phyloP scores from a whole-genome alignment of 2,329 filamentous ascomycete genomes.

The Apiospora hydei region DNA sequence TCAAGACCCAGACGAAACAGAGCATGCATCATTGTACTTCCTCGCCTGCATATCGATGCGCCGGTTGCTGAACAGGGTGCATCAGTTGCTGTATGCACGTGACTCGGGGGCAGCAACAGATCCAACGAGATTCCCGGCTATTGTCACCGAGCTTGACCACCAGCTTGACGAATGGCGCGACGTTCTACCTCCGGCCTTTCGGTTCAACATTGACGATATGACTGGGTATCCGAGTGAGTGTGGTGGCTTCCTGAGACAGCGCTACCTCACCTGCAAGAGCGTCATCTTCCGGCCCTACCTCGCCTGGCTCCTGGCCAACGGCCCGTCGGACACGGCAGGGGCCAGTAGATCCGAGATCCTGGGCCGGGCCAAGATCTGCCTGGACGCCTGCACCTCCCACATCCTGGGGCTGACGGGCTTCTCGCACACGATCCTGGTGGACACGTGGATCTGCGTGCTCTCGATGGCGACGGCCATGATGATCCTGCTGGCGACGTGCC shows the following conservation, averaged over 20 bases:
- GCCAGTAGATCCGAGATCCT: constrained; percentile 37
- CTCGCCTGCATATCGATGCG: constrained; percentile 61
- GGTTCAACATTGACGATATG: constrained; percentile 43
- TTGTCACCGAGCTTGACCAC: constrained; percentile 56
- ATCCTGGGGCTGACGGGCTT: constrained; percentile 56
- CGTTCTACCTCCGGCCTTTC: constrained; percentile 51
- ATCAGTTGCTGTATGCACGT: constrained; percentile 57
- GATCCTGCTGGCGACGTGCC: constrained; percentile 53
- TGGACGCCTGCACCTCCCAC: constrained; percentile 57
- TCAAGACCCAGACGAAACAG: constrained; percentile 45
- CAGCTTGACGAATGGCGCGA: constrained; percentile 58
- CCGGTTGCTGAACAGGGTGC: constrained; percentile 54
- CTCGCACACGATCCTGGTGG: constrained; percentile 58
- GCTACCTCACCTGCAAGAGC: constrained; percentile 59
- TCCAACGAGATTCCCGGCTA: constrained; percentile 52
- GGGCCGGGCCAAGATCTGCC: constrained; percentile 46
- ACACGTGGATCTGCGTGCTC: constrained; percentile 62
- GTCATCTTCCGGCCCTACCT: constrained; percentile 61
- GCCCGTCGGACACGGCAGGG: constrained; percentile 26
- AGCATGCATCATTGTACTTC: constrained; percentile 60
- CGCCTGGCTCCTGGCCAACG: constrained; percentile 54
- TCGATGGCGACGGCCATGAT: constrained; percentile 60
- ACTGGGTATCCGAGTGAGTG: constrained; percentile 46
- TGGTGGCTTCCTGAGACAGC: constrained; percentile 56
- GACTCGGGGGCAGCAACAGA: constrained; percentile 54